Percentiles rank a stretch among this genome's conserved stretches.
phyloP scores from a whole-genome alignment of 1,284 basidiomycete genomes.

The Marasmius oreades region DNA sequence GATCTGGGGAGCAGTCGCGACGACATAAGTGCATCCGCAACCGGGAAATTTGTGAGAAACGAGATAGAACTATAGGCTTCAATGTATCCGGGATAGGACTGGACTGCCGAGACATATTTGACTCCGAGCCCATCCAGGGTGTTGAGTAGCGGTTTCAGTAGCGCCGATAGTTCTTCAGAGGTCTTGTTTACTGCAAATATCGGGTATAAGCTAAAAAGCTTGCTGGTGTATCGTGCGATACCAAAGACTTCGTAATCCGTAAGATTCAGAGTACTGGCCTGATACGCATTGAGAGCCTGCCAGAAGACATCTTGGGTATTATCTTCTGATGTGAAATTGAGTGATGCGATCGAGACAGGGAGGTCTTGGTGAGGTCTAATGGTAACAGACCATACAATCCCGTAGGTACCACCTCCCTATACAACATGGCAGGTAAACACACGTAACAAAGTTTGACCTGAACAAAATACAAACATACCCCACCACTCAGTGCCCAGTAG shows the following conservation, averaged over 20 bases:
- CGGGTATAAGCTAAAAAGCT: background rate
- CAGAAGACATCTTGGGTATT: constrained; percentile 13
- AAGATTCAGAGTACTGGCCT: constrained; percentile 7
- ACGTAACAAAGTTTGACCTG: background rate
- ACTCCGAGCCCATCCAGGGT: constrained; percentile 9
- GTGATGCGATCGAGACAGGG: constrained; percentile 8
- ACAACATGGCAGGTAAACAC: background rate
- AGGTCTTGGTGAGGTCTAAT: constrained; percentile 12
- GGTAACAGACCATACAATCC: constrained; percentile 1
- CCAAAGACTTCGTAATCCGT: background rate
- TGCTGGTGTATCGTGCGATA: background rate
- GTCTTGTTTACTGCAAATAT: background rate
- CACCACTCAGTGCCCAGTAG: constrained; percentile 1
- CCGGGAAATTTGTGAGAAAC: background rate
- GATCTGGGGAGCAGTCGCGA: constrained; percentile 14
- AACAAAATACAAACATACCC: constrained; percentile 8
- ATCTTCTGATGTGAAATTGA: constrained; percentile 13
- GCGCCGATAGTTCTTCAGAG: background rate
- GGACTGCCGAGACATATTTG: background rate
- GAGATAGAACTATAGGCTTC: background rate
- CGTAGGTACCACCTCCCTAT: constrained; percentile 6
- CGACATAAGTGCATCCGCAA: constrained; percentile 1
- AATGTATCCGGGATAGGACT: background rate
- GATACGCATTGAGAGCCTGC: constrained; percentile 14
- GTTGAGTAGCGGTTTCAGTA: background rate